phyloP scores from a whole-genome alignment of 129 eudicot genomes.

The Artemisia tridentata region DNA sequence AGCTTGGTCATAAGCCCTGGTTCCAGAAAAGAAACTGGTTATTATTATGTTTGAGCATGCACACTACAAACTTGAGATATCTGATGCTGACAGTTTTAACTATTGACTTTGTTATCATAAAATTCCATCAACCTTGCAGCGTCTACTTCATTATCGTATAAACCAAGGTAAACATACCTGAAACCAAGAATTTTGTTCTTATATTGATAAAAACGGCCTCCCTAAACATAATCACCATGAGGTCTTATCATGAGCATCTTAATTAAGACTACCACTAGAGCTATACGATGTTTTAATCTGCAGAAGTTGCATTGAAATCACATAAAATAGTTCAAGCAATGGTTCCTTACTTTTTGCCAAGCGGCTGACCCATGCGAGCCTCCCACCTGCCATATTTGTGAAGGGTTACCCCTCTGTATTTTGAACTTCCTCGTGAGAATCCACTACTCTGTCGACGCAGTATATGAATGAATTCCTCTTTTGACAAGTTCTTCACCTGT shows the following conservation, averaged over 20 bases:
- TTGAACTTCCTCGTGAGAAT: constrained; percentile 80
- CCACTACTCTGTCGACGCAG: constrained; percentile 88
- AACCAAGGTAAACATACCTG: too few species aligned
- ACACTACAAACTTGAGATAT: too few species aligned
- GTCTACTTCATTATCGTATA: too few species aligned
- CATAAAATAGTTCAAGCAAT: constrained; percentile 1
- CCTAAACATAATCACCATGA: constrained; percentile 29
- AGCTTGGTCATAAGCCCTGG: too few species aligned
- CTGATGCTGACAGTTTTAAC: too few species aligned
- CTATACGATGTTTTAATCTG: constrained; percentile 1
- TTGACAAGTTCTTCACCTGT: constrained; percentile 66
- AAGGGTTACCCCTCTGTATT: constrained; percentile 79
- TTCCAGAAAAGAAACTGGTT: too few species aligned
- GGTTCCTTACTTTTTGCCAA: constrained; percentile 76
- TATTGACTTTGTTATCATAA: too few species aligned
- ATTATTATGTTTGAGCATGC: too few species aligned
- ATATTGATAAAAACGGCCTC: too few species aligned
- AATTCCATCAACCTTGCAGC: too few species aligned
- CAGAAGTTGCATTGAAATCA: constrained; percentile 19
- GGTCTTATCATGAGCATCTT: constrained; percentile 16
- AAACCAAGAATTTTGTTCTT: too few species aligned
- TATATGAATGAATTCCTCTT: constrained; percentile 83
- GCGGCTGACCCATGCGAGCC: constrained; percentile 87
- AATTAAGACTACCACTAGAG: neutral
- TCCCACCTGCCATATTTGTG: constrained; percentile 97